phyloP scores from a whole-genome alignment of 805 yeast genomes.

The Lachancea nothofagi region DNA sequence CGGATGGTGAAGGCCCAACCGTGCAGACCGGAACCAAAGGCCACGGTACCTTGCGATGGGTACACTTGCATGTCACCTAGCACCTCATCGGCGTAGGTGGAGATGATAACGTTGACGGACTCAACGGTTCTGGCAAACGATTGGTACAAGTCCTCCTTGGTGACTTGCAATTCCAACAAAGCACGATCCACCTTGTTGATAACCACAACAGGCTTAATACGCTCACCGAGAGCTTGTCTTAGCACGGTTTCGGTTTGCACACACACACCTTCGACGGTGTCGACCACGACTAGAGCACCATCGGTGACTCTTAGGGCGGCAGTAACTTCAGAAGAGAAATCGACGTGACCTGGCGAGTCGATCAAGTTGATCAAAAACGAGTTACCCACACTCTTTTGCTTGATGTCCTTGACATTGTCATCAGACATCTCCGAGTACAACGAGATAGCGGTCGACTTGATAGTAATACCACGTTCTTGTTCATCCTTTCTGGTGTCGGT shows the following conservation, averaged over 20 bases:
- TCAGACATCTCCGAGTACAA: constrained; percentile 79
- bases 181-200: constrained; percentile 99
- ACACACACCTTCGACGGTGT: constrained; percentile 99
- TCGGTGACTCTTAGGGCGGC: constrained; percentile 99
- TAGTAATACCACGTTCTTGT: constrained; percentile 99
- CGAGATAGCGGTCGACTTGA: constrained; percentile 98
- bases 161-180: constrained; percentile 94
- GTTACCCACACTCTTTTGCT: constrained; percentile 83
- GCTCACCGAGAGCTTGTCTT: constrained; percentile 98
- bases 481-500: constrained; percentile 99
- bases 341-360: constrained; percentile 99
- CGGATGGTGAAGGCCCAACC: constrained; percentile 99
- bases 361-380: constrained; percentile 95
- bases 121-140: constrained; percentile 98
- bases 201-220: constrained; percentile 97
- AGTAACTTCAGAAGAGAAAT: constrained; percentile 99
- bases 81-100: constrained; percentile 86
- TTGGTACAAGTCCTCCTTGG: constrained; percentile 98
- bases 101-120: constrained; percentile 96
- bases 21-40: constrained; percentile 99
- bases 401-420: constrained; percentile 81
- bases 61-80: constrained; percentile 96
- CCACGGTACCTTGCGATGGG: constrained; percentile 99
- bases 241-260: constrained; percentile 99
- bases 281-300: constrained; percentile 99